These are phyloP conservation scores for Collariella sp. DNA, from an alignment of 495 filamentous ascomycete genomes.

Conservation along the genomic window DNA sequence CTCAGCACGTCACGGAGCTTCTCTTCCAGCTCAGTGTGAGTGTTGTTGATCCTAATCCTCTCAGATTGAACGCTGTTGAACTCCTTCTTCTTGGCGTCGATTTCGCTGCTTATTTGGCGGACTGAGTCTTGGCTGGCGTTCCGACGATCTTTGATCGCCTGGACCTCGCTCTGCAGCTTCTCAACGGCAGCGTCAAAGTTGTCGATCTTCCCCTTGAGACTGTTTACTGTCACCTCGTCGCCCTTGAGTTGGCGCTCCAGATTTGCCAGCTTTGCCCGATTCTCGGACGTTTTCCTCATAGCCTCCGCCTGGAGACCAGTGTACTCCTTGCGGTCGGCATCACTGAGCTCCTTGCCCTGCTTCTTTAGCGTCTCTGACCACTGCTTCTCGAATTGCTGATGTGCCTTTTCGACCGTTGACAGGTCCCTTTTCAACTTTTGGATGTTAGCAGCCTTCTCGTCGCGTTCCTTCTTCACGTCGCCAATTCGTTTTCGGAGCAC, in stretches of 20 bases:
- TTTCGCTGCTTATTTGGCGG: conserved; percentile 62
- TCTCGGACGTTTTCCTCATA: conserved; percentile 69
- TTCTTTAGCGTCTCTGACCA: conserved; percentile 76
- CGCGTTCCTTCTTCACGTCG: conserved; percentile 66
- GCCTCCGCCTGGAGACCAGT: conserved; percentile 78
- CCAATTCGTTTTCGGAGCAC: conserved; percentile 56
- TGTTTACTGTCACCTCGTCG: conserved; percentile 80
- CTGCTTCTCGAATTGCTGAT: conserved; percentile 79
- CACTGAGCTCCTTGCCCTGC: conserved; percentile 75
- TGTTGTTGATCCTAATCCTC: conserved; percentile 65
- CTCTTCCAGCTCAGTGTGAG: conserved; percentile 81
- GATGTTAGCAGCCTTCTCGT: conserved; percentile 54
- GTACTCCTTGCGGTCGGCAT: conserved; percentile 84
- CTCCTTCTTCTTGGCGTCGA: conserved; percentile 84
- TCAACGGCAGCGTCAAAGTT: conserved; percentile 61
- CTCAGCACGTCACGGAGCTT: conserved; percentile 72
- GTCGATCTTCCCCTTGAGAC: conserved; percentile 77
- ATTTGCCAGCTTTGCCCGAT: conserved; percentile 77
- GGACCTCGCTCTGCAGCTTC: conserved; percentile 63
- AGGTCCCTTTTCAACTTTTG: conserved; percentile 72
- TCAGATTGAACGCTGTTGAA: conserved; percentile 79
- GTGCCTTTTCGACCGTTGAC: conserved; percentile 77
- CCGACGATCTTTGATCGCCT: conserved; percentile 59
- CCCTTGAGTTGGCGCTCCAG: conserved; percentile 77
- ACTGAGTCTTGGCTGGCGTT: conserved; percentile 49